Base-by-base conservation (phyloP, 2,329 filamentous ascomycete species). In the Beauveria pseudobassiana region DNA sequence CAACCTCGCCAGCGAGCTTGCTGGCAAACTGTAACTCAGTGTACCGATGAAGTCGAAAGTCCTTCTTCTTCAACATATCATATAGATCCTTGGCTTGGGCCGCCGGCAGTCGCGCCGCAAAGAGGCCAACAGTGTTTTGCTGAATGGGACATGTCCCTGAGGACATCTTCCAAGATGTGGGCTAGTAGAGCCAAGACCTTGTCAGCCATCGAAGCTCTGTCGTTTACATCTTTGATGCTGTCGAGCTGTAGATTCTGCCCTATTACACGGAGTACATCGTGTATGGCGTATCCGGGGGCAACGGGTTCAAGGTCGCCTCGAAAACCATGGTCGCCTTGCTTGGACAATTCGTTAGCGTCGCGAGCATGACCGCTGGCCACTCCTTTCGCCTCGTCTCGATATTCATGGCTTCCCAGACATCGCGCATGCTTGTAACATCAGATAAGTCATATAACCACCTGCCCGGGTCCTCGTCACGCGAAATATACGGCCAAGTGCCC, bases 11-110 rank as follows among this genome's bases (percentile, higher is more conserved):
- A 1, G 82, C 79, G 28, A 87, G 68, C 3, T 71, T 74, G 48
- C 71, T 71, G 3, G 80, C 80, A 49, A 83, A 75, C 2, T 82
- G 78, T 2, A 83, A 67, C 18, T 75, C 69, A 0, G 82, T 84
- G 63, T 80, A 70, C 10, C 66, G 64, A 50, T 78, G 74, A 5
- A 82, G 62, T 5, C 65, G 64, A 28, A 74, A 69, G 0, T 64
- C 62, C 8, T 68, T 64, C 20, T 65, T 62, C 6, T 64, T 60
- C 9, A 82, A 65, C 9, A 73, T 68, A 3, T 65, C 62, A 61
- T 77, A 77, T 1, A 82, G 67, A 12, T 73, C 68, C 67, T 65
- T 55, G 46, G 70, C 62, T 62, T 75, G 73, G 24, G 70, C 68
- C 8, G 62, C 62, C 1, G 71, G 69, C 4, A 76, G 62, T 3